Evolutionary conservation across 169 alveolate species (phyloP).

Genomic region (Plasmodium coatneyi): DNA sequence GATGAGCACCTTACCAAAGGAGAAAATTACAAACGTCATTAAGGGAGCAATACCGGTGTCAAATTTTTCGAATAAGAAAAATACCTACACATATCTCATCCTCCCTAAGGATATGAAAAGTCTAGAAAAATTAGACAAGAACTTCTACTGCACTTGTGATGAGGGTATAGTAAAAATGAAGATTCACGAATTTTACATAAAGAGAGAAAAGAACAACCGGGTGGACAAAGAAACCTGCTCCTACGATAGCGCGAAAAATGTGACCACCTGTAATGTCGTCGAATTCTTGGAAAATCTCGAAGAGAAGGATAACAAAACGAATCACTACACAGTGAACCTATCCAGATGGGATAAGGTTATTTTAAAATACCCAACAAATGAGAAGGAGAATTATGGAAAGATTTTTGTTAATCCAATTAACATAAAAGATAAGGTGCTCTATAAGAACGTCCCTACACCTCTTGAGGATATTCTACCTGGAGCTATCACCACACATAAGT

Average conservation of each 20-base stretch:
- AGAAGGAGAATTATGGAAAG: conserved; percentile 9
- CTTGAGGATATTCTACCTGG: conserved; percentile 57
- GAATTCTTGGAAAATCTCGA: neutral
- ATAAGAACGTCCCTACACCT: conserved; percentile 13
- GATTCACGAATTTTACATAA: neutral
- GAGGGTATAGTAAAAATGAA: conserved; percentile 18
- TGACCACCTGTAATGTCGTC: conserved; percentile 8
- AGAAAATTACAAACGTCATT: neutral
- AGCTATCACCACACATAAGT: neutral
- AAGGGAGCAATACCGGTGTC: conserved; percentile 9
- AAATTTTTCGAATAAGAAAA: conserved; percentile 1
- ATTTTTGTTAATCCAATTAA: conserved; percentile 21
- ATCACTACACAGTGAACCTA: neutral
- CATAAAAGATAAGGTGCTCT: conserved; percentile 51
- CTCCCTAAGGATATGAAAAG: conserved; percentile 17
- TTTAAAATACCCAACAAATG: conserved; percentile 45
- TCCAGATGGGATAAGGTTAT: conserved; percentile 42
- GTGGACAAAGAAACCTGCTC: neutral
- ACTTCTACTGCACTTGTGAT: conserved; percentile 50
- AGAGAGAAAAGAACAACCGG: neutral
- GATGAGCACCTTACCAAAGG: neutral
- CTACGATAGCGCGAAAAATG: conserved; percentile 16
- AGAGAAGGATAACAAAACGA: neutral
- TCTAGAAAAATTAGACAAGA: neutral
- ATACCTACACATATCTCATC: conserved; percentile 46